phyloP scores from a whole-genome alignment of 1,284 basidiomycete species.

The Taiwanofungus camphoratus region DNA sequence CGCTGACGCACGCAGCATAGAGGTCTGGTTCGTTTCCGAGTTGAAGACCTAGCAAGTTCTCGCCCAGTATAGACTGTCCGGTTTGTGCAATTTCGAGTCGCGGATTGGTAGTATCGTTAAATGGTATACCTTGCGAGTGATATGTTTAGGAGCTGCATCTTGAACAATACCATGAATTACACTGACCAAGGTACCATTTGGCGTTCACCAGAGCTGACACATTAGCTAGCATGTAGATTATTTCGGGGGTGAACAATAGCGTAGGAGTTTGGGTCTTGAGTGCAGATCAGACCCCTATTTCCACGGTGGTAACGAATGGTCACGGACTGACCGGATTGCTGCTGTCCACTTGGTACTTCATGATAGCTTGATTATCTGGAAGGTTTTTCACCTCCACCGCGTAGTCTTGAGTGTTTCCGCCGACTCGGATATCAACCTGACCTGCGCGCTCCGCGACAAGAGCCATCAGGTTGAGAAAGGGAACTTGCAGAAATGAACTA shows the following conservation, averaged over 20 bases:
- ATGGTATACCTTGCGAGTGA: constrained; percentile 36
- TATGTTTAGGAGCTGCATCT: neutral
- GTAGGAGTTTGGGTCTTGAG: constrained; percentile 35
- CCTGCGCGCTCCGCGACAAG: constrained; percentile 60
- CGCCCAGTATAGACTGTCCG: constrained; percentile 46
- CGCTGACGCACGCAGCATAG: constrained; percentile 27
- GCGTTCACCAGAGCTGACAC: constrained; percentile 32
- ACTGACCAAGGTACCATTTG: constrained; percentile 37
- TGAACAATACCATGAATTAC: constrained; percentile 11
- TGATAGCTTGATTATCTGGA: constrained; percentile 15
- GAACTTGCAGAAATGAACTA: constrained; percentile 5
- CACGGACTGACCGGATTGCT: constrained; percentile 16
- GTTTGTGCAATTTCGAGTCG: constrained; percentile 45
- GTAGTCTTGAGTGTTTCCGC: constrained; percentile 73
- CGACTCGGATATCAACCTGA: constrained; percentile 55
- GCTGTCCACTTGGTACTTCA: constrained; percentile 14
- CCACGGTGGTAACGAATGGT: constrained; percentile 21
- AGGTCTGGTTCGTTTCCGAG: constrained; percentile 69
- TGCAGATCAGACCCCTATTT: constrained; percentile 28
- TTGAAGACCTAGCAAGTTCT: constrained; percentile 50
- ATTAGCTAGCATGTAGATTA: constrained; percentile 38
- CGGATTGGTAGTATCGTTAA: constrained; percentile 46
- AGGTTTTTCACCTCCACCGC: constrained; percentile 41
- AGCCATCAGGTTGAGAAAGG: constrained; percentile 55
- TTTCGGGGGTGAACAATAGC: constrained; percentile 35